Conservation (phyloP, 108 stramenopile genomes). For the Skeletonema grethae region DNA sequence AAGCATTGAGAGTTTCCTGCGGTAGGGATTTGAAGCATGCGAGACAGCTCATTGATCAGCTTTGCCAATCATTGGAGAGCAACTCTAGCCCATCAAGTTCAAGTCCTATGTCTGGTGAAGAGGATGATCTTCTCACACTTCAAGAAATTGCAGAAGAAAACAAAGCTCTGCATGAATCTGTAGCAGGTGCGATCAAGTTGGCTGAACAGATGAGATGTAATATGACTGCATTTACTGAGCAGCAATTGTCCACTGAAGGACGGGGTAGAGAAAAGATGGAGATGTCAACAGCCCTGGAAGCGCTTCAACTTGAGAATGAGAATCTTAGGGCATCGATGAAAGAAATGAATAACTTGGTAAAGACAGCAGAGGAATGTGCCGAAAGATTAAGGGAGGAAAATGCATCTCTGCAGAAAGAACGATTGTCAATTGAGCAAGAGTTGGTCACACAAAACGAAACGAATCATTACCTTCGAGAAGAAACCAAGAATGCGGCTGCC, state of each 20-base stretch:
- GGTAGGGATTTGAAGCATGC: background rate
- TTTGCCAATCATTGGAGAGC: background rate
- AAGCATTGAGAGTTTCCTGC: background rate
- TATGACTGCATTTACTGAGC: slow-evolving; percentile 19
- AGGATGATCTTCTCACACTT: slow-evolving; percentile 11
- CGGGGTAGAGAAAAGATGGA: slow-evolving; percentile 13
- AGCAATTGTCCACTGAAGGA: slow-evolving; percentile 3
- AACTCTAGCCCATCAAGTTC: background rate
- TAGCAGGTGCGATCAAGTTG: slow-evolving; percentile 17
- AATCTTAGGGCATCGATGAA: slow-evolving; percentile 11
- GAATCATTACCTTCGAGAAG: slow-evolving; percentile 14
- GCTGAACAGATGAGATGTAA: slow-evolving; percentile 12
- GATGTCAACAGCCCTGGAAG: background rate
- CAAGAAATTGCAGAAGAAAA: slow-evolving; percentile 17
- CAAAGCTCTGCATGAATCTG: slow-evolving; percentile 13
- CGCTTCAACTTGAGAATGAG: slow-evolving; percentile 12
- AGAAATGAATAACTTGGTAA: slow-evolving; percentile 12
- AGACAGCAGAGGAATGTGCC: slow-evolving; percentile 7
- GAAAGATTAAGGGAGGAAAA: slow-evolving; percentile 17
- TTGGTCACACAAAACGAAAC: slow-evolving; percentile 4
- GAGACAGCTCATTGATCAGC: background rate
- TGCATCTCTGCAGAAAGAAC: slow-evolving; percentile 15
- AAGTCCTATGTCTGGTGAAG: background rate
- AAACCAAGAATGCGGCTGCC: slow-evolving; percentile 9
- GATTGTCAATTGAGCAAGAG: background rate